Base-by-base conservation (phyloP, 345 rosid genomes). In the Boechera retrofracta region DNA sequence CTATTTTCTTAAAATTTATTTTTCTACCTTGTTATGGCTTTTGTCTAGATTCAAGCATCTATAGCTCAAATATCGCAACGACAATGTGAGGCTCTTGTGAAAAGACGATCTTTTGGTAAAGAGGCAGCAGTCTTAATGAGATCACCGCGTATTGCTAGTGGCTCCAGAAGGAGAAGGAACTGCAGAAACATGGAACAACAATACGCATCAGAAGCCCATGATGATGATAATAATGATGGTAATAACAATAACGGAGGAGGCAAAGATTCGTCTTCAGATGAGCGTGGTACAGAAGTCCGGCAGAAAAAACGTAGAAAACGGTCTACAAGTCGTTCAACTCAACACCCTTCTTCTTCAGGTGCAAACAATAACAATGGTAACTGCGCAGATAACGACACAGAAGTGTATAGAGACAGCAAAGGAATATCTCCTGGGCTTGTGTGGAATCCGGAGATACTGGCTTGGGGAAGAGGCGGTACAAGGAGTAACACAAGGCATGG, bases 401-500 rank as follows among this genome's bases (percentile, higher is more conserved):
- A 94, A 74, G 74, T 69, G 66, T 73, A 74, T 67, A 78, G 86
- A 79, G 98, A 90, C 28, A 83, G 69, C 75, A 80, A 88, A 84
- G 92, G 97, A 77, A 74, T 86, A 73, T 82, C 97, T 72, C 93
- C 94, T 0, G 97, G 91, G 64, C 93, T 87, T 53, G 92, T 81
- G 41, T 89, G 95, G 91, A 94, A 84, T 77, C 77, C 89, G 0
- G 98, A 94, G 76, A 83, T 84, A 86, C 89, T 89, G 83, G 97
- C 91, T 72, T 94, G 98, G 98, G 98, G 98, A 53, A 84, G 89
- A 85, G 98, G 97, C 6, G 97, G 97, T 64, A 73, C 91, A 63
- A 84, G 98, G 79, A 94, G 98, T 85, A 83, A 89, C 82, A 94
- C 97, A 10, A 85, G 98, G 59, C 96, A 94, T 83, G 97, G 98